Conservation (phyloP, 208 protist species). For the Giardia duodenalis region DNA sequence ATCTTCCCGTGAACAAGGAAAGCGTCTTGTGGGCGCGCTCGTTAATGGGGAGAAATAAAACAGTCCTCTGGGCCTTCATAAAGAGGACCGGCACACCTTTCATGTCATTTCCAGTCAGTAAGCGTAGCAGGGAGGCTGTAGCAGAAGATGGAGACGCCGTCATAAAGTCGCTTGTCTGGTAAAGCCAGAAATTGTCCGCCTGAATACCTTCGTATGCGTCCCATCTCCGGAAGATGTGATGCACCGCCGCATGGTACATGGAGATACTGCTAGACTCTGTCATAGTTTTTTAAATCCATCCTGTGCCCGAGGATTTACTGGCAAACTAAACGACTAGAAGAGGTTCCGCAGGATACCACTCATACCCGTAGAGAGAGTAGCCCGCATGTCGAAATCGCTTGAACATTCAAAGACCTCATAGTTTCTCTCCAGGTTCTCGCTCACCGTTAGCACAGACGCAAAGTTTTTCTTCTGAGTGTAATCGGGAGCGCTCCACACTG, state of each 20-base stretch:
- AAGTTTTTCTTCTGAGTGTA: conserved; percentile 54
- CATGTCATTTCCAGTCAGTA: not conserved
- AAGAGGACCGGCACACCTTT: not conserved
- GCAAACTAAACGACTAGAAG: not conserved
- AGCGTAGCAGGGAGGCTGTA: not conserved
- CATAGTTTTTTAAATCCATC: too few species aligned
- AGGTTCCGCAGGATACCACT: not conserved
- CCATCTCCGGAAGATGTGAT: not conserved
- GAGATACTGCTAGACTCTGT: too few species aligned
- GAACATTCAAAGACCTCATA: conserved; percentile 22
- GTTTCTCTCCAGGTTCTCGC: not conserved
- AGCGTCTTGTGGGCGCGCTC: not conserved
- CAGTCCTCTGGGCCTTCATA: not conserved
- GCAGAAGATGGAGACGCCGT: not conserved
- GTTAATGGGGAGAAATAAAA: not conserved
- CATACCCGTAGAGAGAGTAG: not conserved
- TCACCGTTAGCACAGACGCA: not conserved
- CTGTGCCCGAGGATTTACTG: too few species aligned
- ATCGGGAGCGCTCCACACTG: conserved; percentile 89
- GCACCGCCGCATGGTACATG: not conserved
- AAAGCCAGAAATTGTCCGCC: not conserved
- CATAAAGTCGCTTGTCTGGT: not conserved
- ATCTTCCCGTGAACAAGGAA: not conserved
- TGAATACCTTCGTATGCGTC: not conserved
- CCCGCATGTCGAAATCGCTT: not conserved